These are phyloP conservation scores for Fusarium hainanense DNA, from an alignment of 2,329 filamentous ascomycete species.

Conservation along the genomic window DNA sequence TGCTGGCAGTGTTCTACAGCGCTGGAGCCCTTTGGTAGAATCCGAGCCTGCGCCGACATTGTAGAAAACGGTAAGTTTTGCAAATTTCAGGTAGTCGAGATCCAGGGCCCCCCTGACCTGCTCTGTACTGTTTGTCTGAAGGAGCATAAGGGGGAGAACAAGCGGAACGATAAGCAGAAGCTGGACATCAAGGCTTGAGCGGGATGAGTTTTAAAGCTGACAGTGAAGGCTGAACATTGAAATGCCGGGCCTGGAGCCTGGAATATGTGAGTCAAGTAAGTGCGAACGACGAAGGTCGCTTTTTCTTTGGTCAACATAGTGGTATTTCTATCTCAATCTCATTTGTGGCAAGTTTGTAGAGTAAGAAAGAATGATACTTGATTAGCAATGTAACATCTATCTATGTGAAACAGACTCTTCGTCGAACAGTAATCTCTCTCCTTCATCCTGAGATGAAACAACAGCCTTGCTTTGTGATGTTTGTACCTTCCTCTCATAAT, in stretches of 20 bases:
- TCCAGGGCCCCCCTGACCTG: slow-evolving; percentile 2
- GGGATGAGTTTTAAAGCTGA: neutral
- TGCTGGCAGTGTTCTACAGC: slow-evolving; percentile 14
- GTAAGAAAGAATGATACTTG: neutral
- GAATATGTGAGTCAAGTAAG: neutral
- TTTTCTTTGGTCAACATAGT: neutral
- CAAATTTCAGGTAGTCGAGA: neutral
- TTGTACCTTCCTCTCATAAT: slow-evolving; percentile 15
- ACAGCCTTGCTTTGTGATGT: neutral
- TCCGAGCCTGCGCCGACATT: neutral
- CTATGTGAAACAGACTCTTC: neutral
- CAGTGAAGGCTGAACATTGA: neutral
- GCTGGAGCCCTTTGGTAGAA: slow-evolving; percentile 15
- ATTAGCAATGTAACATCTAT: neutral
- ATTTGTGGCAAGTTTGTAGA: neutral
- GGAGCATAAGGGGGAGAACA: slow-evolving; percentile 4
- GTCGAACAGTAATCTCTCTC: slow-evolving; percentile 10
- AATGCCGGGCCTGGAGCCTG: neutral
- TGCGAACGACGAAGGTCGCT: neutral
- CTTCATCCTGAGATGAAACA: slow-evolving; percentile 1
- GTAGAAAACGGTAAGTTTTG: neutral
- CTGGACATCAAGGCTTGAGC: neutral
- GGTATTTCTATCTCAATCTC: neutral
- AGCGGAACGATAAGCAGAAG: slow-evolving; percentile 9
- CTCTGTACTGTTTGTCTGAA: slow-evolving; percentile 13